Conservation (phyloP, 2,329 filamentous ascomycete genomes). For the Aspergillus ruber region DNA sequence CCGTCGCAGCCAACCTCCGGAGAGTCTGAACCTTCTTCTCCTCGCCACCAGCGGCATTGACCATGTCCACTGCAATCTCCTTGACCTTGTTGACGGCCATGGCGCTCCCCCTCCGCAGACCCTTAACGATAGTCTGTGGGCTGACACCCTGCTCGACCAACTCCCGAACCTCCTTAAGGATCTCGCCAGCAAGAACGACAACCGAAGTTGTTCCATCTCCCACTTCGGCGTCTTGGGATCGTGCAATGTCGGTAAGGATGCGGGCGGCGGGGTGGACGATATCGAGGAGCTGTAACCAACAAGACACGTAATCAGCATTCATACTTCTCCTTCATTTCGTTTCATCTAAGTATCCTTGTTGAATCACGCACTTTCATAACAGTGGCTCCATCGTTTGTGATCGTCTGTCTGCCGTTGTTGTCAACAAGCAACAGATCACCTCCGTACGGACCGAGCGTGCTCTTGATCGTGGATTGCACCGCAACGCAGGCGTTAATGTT, state of each 20-base stretch:
- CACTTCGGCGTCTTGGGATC: conserved; percentile 98
- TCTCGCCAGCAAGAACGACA: conserved; percentile 93
- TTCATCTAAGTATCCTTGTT: not conserved
- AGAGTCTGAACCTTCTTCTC: conserved; percentile 84
- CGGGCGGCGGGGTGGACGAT: conserved; percentile 96
- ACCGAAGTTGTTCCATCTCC: conserved; percentile 97
- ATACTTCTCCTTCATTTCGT: not conserved
- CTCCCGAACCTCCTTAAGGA: conserved; percentile 93
- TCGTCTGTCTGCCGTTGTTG: conserved; percentile 90
- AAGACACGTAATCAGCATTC: conserved; percentile 1
- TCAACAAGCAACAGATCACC: conserved; percentile 95
- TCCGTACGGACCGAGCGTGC: conserved; percentile 91
- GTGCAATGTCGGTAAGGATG: conserved; percentile 95
- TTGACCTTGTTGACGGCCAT: conserved; percentile 99
- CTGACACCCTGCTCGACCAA: conserved; percentile 95
- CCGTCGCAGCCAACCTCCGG: conserved; percentile 81
- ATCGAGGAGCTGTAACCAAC: conserved; percentile 71
- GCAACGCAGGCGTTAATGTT: conserved; percentile 98
- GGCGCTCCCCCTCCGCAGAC: conserved; percentile 73
- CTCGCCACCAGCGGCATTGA: conserved; percentile 70
- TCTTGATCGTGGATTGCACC: conserved; percentile 92
- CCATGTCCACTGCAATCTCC: conserved; percentile 72
- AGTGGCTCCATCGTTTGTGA: conserved; percentile 97
- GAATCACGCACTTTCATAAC: conserved; percentile 81
- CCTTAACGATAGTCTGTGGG: conserved; percentile 96